Evolutionary conservation across 2,329 filamentous ascomycete species (phyloP).

Genomic region (Aspergillus pseudotamarii): DNA sequence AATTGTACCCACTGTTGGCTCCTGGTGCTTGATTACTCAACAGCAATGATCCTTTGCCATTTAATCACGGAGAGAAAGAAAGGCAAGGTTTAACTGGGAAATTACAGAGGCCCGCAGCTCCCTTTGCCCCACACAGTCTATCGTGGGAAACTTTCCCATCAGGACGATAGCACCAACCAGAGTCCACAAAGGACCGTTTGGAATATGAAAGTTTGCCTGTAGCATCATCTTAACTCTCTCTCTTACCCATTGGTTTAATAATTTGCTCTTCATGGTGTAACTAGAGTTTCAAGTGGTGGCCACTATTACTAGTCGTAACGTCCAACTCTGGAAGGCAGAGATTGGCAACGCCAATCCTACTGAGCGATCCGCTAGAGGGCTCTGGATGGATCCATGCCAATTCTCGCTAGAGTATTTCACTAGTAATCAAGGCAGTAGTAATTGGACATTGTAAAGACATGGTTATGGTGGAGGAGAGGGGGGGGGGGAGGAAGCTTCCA

Average conservation of each 20-base stretch:
- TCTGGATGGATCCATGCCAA: neutral
- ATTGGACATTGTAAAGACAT: neutral
- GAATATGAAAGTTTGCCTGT: neutral
- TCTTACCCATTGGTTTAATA: neutral
- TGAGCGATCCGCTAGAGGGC: neutral
- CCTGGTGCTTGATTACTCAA: too few relatives aligned
- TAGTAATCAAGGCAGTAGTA: neutral
- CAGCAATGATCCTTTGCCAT: neutral
- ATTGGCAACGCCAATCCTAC: neutral
- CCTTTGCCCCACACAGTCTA: slow-evolving; percentile 4
- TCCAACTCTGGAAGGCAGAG: neutral
- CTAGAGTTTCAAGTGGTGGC: slow-evolving; percentile 1
- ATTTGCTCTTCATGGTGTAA: neutral
- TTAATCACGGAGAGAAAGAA: neutral
- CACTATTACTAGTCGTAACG: neutral
- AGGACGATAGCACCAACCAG: neutral
- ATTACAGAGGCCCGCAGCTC: slow-evolving; percentile 4
- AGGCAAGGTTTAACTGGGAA: neutral
- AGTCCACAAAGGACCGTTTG: neutral
- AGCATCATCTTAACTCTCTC: neutral
- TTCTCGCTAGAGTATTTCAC: neutral
- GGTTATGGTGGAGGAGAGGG: neutral
- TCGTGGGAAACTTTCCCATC: slow-evolving; percentile 2
- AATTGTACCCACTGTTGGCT: neutral
- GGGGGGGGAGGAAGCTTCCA: neutral